Evolutionary conservation across 2,329 filamentous ascomycete genomes (phyloP).

Genomic region (Penicillium sp.): DNA sequence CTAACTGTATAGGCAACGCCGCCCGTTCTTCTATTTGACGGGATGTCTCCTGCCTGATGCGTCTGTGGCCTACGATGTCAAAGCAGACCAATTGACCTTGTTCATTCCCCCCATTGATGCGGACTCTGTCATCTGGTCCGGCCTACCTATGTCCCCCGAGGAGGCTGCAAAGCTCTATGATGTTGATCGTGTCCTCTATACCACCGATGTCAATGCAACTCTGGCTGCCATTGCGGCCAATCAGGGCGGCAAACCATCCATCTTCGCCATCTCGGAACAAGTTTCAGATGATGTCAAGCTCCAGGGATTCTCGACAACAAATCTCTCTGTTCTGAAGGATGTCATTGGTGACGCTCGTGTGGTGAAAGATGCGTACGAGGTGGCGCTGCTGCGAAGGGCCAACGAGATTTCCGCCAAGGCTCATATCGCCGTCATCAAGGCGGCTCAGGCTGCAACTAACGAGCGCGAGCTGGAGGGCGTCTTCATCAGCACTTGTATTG

Average conservation of each 20-base stretch:
- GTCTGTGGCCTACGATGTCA: constrained; percentile 77
- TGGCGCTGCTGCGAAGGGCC: constrained; percentile 77
- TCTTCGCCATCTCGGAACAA: constrained; percentile 78
- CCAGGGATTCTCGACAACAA: constrained; percentile 65
- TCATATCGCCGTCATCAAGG: constrained; percentile 70
- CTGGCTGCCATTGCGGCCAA: constrained; percentile 53
- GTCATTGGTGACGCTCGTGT: constrained; percentile 81
- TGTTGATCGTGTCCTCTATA: constrained; percentile 73
- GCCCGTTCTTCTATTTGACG: constrained; percentile 92
- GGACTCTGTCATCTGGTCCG: constrained; percentile 91
- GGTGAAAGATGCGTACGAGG: constrained; percentile 82
- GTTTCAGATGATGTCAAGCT: constrained; percentile 72
- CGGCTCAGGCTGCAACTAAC: constrained; percentile 64
- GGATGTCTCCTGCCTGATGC: constrained; percentile 81
- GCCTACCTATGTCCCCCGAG: constrained; percentile 73
- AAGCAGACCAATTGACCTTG: constrained; percentile 70
- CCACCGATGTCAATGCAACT: constrained; percentile 73
- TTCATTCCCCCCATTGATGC: constrained; percentile 87
- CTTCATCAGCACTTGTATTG: constrained; percentile 72
- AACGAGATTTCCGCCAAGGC: constrained; percentile 76
- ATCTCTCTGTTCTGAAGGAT: constrained; percentile 60
- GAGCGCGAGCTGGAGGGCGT: constrained; percentile 82
- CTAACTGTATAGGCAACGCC: constrained; percentile 65
- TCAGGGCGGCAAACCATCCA: constrained; percentile 48
- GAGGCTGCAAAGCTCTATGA: constrained; percentile 79